Base-by-base conservation (phyloP, 768 basidiomycete genomes). In the Tephrocybe sp. region DNA sequence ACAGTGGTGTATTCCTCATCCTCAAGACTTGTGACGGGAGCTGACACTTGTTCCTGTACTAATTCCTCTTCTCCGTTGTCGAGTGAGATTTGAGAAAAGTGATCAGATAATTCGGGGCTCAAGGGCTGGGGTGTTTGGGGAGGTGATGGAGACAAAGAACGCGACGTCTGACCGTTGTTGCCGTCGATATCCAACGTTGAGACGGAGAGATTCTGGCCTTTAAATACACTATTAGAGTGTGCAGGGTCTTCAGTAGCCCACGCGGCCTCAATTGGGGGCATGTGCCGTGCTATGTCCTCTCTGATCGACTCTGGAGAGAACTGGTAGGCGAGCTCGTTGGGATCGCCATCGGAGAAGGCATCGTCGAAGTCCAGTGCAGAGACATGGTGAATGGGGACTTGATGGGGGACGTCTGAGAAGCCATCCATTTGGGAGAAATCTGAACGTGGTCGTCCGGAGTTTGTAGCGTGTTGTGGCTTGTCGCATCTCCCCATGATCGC, bases 231-330 rank as follows among this genome's bases (percentile, higher is more conserved):
- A 47, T 67, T 67, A 16, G 68, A 64, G 8, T 64, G 62, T n/a
- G 63, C 52, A 12, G 66, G 59, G 21, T 62, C 57, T 30, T 69
- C 61, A 24, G 64, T 59, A 25, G 62, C 63, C 62, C 68, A 68
- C 44, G 57, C 60, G 21, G 67, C 62, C 42, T 71, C 66, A 32
- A 63, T 60, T 41, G 61, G 53, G n/a, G 67, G 68, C 56, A 73
- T 64, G 53, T 75, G 74, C 60, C 72, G 78, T 39, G 78, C 77
- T 41, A 89, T 64, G 48, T 87, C 86, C 47, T 77, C 69, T 26
- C 86, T 80, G 48, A 89, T 76, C n/a, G 74, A 71, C 36, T 78
- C 78, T 3, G 81, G 71, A 15, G 73, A 80, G 71, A 90, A 87
- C 32, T 80, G 73, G 61, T 76, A 72, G 1, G 62, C 60, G 7